Base-by-base conservation (phyloP, 1,139 yeast genomes). In the Pichia sp. region DNA sequence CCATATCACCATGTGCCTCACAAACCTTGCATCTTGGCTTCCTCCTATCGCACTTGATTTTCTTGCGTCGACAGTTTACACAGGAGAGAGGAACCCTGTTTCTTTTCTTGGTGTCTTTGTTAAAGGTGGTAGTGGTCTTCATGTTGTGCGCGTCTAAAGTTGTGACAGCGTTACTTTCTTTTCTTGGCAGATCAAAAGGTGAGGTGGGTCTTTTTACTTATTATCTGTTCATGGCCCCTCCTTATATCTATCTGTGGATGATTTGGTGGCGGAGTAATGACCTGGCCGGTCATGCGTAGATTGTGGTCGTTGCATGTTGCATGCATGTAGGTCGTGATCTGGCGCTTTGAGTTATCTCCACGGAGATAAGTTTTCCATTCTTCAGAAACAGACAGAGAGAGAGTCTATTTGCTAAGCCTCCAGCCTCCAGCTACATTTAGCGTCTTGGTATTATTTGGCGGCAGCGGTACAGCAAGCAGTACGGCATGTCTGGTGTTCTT, bases 41-140 rank as follows among this genome's bases (percentile, higher is more conserved):
- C 3, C 30, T 16, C 7, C 41, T 33, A 32, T 38, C 39, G 25
- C 41, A 38, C 30, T 38, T 38, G 11, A 32, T 35, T 27, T 38
- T 38, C 26, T 38, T 38, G 11, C 27, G 21, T 21, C 41, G 26
- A 25, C 41, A 38, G 13, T 32, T 27, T 8, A 22, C 21, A 16
- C 41, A 38, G 10, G 41, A 30, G 2, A 38, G 28, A 5, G 38
- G 41, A 3, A 38, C 17, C 18, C 41, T 27, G 21, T 31, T 34
- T 19, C 38, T 27, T 16, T 32, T 28, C 15, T 35, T 22, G 15
- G 7, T 19, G 17, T 27, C 29, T 23, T 23, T 23, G 3, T 23
- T 23, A n/a, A 23, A n/a, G 8, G 4, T 23, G n/a, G 26, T 8
- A 3, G 14, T 3, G 11, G 15, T 12, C 4, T 13, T 3, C 26